Evolutionary conservation across 2,329 filamentous ascomycete genomes (phyloP).

Genomic region (Mycosphaerella sp.): DNA sequence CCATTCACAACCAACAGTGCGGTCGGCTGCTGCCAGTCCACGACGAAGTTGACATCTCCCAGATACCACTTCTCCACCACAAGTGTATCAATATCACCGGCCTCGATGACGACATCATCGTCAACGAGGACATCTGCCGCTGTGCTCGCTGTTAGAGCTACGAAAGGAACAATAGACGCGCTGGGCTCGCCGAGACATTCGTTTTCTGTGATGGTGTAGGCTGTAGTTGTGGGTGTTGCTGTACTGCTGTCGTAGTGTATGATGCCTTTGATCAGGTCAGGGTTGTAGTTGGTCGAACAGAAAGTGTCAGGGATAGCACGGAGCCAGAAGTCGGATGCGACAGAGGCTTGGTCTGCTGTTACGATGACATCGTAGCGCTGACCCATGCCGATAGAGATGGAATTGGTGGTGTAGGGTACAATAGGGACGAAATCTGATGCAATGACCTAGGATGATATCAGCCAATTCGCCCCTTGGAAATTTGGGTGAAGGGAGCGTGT

Average conservation of each 20-base stretch:
- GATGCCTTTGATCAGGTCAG: conserved; percentile 30
- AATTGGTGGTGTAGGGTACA: conserved; percentile 36
- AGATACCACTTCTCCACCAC: not conserved
- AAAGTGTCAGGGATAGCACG: conserved; percentile 37
- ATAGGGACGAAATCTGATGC: conserved; percentile 42
- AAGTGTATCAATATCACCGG: not conserved
- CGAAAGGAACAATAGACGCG: not conserved
- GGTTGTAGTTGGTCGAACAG: conserved; percentile 36
- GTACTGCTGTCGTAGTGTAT: conserved; percentile 35
- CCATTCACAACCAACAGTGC: not conserved
- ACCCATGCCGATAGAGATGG: conserved; percentile 35
- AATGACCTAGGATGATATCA: conserved; percentile 34
- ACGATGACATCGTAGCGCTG: conserved; percentile 35
- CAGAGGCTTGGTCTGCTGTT: conserved; percentile 28
- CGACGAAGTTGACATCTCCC: not conserved
- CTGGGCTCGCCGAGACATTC: conserved; percentile 35
- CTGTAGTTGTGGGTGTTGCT: conserved; percentile 29
- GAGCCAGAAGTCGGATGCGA: conserved; percentile 32
- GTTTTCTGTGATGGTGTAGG: conserved; percentile 30
- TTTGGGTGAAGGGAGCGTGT: too few species aligned
- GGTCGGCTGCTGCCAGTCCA: not conserved
- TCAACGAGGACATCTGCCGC: not conserved
- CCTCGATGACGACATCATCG: not conserved
- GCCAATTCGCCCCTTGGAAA: not conserved
- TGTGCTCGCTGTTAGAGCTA: not conserved